Evolutionary conservation across 1,139 yeast genomes (phyloP), one percentile per base, ranked within the genome.

Genomic region (Pichia sorboxylosa): DNA sequence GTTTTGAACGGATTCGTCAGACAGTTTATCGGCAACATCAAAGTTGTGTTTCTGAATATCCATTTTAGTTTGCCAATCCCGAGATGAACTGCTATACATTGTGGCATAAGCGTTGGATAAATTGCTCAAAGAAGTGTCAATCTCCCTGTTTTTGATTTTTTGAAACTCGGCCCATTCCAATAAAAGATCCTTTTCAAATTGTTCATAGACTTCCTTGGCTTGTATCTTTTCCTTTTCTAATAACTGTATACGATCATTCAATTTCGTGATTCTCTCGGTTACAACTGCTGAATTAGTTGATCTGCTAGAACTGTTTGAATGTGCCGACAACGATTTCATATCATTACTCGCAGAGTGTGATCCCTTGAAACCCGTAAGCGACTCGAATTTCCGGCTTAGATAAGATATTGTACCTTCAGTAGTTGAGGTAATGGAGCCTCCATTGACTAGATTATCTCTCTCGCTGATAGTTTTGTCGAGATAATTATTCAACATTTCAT

Each of bases 81-180:
- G 69, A 31, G 79, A 69, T 50, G 84, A 63, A n/a, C 69, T 70
- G 39, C 69, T 67, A 55, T 82, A 90, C 49, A 83, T 85, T 24
- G 66, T 66, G 36, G 83, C 75, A 55, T 90, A 83, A 42, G 73
- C 72, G 42, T 80, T 81, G 34, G 94, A 83, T 34, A 87, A 61
- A 7, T 71, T 69, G 16, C 73, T 60, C 59, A 90, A 64, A 2
- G 92, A 69, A 25, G 64, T 64, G 49, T 79, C 78, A 54, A 90
- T 64, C 55, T 90, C 97, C 25, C 65, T 61, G 27, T 82, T 72
- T 54, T 85, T 87, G 45, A 83, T 80, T 25, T 64, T 65, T 46
- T 90, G 94, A 65, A 93, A 87, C 42, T 78, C 70, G 6, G 79
- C 75, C 42, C 83, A 81, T 52, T 90, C 98, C 37, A 69, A 66